phyloP scores from a whole-genome alignment of 1,284 basidiomycete genomes.

The Cystobasidium slooffiae region DNA sequence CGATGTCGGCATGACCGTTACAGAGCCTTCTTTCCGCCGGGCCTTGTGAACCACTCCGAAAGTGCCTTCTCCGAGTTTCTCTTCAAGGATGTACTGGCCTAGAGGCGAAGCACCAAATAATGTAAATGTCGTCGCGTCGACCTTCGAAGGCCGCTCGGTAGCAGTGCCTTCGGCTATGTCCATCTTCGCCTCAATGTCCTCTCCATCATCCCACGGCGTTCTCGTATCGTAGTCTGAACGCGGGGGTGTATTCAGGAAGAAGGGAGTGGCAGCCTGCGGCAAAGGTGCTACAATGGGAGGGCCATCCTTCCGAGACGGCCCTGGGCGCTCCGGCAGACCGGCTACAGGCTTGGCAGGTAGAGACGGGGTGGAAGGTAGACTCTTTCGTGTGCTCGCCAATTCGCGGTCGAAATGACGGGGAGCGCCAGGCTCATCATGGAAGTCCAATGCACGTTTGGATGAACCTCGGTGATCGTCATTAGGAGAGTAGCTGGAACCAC shows the following conservation, averaged over 20 bases:
- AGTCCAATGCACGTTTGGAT: conserved; percentile 6
- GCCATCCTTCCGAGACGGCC: background rate
- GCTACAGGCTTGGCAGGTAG: conserved; percentile 1
- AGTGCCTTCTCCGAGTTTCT: conserved; percentile 90
- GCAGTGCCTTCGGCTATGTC: background rate
- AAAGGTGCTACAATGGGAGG: conserved; percentile 1
- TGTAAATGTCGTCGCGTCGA: conserved; percentile 55
- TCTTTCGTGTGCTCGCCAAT: conserved; percentile 11
- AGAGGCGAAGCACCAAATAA: conserved; percentile 79
- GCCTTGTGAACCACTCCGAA: conserved; percentile 67
- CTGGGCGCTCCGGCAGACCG: background rate
- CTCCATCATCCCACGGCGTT: conserved; percentile 2
- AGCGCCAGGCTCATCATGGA: conserved; percentile 39
- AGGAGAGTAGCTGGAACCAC: conserved; percentile 26
- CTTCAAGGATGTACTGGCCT: conserved; percentile 76
- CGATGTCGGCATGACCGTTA: conserved; percentile 16
- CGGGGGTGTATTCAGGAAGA: conserved; percentile 32
- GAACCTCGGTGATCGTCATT: background rate
- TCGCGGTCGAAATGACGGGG: conserved; percentile 29
- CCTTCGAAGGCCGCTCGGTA: background rate
- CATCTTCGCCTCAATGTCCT: background rate
- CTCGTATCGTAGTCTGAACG: background rate
- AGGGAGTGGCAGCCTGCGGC: conserved; percentile 23
- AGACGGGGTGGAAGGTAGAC: conserved; percentile 21
- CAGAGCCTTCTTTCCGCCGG: conserved; percentile 33